Percentiles rank a stretch among this genome's conserved stretches.
Evolutionary conservation across 1,139 yeast species (phyloP).

Genomic region (Pichia sp.): DNA sequence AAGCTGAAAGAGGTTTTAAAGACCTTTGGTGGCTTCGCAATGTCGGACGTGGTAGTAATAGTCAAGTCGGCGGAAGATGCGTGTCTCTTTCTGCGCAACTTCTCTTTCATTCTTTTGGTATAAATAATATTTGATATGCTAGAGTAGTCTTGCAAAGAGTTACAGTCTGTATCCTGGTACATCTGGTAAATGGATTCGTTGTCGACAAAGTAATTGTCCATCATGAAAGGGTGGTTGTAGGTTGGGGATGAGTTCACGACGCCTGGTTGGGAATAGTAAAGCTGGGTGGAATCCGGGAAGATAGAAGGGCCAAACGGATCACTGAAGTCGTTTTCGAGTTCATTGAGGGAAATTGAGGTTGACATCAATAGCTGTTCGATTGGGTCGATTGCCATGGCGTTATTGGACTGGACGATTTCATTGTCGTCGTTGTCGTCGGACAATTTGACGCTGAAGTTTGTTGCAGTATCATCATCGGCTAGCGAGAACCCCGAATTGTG

Average conservation of each 20-base stretch:
- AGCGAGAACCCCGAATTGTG: background rate
- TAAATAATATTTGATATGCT: constrained; percentile 16
- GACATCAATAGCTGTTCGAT: constrained; percentile 8
- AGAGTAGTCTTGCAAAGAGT: constrained; percentile 13
- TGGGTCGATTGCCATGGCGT: background rate
- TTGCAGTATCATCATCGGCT: background rate
- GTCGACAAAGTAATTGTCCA: constrained; percentile 1
- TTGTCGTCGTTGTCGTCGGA: constrained; percentile 1
- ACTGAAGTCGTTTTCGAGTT: no score
- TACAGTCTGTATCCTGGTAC: constrained; percentile 1
- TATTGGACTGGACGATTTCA: background rate
- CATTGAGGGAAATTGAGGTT: background rate
- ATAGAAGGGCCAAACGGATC: background rate
- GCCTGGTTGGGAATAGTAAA: background rate
- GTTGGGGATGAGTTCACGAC: background rate
- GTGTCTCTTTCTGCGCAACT: constrained; percentile 14
- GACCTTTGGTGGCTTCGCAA: background rate
- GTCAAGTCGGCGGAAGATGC: constrained; percentile 3
- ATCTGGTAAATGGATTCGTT: constrained; percentile 4
- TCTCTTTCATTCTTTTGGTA: constrained; percentile 15
- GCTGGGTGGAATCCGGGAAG: background rate
- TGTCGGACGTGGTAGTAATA: background rate
- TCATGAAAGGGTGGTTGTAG: background rate
- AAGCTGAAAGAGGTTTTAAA: background rate
- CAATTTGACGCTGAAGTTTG: background rate